Percentiles rank a stretch among this genome's conserved stretches.
Evolutionary conservation across 1,284 basidiomycete genomes (phyloP).

Genomic region (Ganoderma lingzhi): DNA sequence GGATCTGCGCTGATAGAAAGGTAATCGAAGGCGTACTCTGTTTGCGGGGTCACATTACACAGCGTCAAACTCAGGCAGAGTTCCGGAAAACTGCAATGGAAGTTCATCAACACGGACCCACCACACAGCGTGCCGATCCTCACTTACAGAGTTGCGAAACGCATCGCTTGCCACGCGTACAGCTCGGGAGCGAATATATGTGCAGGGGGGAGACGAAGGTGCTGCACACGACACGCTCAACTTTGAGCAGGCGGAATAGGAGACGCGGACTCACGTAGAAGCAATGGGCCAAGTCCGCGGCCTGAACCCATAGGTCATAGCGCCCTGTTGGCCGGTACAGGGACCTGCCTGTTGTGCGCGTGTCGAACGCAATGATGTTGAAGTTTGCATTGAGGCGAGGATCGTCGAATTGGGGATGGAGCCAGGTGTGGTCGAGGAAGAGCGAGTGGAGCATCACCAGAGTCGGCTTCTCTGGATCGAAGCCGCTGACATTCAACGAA

Average conservation of each 20-base stretch:
- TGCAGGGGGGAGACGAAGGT: slow-evolving; percentile 67
- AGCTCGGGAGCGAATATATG: slow-evolving; percentile 74
- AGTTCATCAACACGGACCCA: slow-evolving; percentile 14
- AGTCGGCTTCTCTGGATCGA: slow-evolving; percentile 69
- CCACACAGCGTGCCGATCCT: neutral
- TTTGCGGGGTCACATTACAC: slow-evolving; percentile 71
- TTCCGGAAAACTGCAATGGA: slow-evolving; percentile 67
- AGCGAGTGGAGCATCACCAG: slow-evolving; percentile 72
- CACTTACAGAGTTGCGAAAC: slow-evolving; percentile 68
- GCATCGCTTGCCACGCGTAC: slow-evolving; percentile 49
- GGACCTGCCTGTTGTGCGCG: slow-evolving; percentile 72
- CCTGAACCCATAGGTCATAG: slow-evolving; percentile 78
- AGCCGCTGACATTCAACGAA: slow-evolving; percentile 64
- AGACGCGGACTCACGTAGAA: slow-evolving; percentile 55
- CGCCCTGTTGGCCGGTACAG: slow-evolving; percentile 57
- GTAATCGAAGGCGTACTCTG: slow-evolving; percentile 58
- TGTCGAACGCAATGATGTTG: slow-evolving; percentile 79
- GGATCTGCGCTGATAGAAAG: slow-evolving; percentile 13
- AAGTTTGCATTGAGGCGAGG: slow-evolving; percentile 61
- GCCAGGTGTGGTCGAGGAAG: slow-evolving; percentile 74
- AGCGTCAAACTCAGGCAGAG: slow-evolving; percentile 72
- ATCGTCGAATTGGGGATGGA: slow-evolving; percentile 71
- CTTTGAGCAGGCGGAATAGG: neutral
- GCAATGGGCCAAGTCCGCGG: slow-evolving; percentile 75
- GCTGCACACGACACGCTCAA: slow-evolving; percentile 46